These are phyloP conservation scores for Colletotrichum tanaceti DNA, from an alignment of 2,329 filamentous ascomycete genomes.

Conservation along the genomic window DNA sequence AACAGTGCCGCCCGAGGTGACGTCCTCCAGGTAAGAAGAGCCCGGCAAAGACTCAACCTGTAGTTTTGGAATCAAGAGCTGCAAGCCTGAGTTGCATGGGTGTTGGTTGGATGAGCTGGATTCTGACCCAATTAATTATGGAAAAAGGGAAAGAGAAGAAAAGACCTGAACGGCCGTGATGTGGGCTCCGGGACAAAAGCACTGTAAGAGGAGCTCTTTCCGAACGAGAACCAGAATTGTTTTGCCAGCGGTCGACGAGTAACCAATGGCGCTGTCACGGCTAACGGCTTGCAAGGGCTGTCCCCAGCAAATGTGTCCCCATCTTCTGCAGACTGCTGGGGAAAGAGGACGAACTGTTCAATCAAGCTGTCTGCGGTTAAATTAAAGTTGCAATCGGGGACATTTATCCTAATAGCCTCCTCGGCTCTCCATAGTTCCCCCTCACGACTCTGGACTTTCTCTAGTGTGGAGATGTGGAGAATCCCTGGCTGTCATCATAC, in stretches of 20 bases:
- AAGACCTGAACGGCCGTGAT: constrained; percentile 11
- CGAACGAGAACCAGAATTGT: constrained; percentile 19
- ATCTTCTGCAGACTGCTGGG: constrained; percentile 32
- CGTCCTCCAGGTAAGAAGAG: constrained; percentile 36
- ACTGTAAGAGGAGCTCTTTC: constrained; percentile 26
- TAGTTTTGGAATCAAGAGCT: constrained; percentile 31
- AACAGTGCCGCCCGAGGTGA: constrained; percentile 12
- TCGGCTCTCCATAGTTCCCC: constrained; percentile 23
- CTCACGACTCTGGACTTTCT: constrained; percentile 13
- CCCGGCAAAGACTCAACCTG: constrained; percentile 7
- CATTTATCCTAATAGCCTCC: constrained; percentile 41
- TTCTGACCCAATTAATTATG: not conserved
- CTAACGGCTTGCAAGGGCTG: constrained; percentile 24
- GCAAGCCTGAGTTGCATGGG: constrained; percentile 8
- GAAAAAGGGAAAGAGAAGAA: not conserved
- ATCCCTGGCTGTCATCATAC: constrained; percentile 19
- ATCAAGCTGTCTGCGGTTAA: constrained; percentile 41
- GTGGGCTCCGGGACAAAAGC: constrained; percentile 16
- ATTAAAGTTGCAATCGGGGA: constrained; percentile 25
- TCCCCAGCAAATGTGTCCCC: constrained; percentile 21
- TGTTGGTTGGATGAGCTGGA: constrained; percentile 22
- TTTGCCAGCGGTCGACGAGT: constrained; percentile 10
- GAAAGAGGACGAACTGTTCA: constrained; percentile 21
- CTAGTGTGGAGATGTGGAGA: constrained; percentile 32
- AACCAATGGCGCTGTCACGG: constrained; percentile 22